Conservation (phyloP, 331 rosid species). For the Phaseolus coccineus region DNA sequence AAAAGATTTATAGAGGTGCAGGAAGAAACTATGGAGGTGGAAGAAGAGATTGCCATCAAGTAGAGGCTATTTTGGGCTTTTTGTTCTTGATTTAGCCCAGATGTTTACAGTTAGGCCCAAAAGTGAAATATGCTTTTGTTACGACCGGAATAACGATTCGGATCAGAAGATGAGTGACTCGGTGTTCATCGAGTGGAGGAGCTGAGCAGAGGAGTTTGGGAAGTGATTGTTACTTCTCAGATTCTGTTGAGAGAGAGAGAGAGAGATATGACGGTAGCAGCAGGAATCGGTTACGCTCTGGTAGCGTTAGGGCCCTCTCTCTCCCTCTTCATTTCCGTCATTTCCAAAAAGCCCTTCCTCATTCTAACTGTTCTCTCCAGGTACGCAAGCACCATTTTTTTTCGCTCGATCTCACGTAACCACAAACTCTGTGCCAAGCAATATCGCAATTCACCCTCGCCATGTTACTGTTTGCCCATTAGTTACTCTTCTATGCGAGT, state of each 20-base stretch:
- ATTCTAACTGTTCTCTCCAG: constrained; percentile 92
- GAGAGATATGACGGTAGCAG: constrained; percentile 73
- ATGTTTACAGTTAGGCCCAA: neutral
- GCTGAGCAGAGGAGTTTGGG: constrained; percentile 1
- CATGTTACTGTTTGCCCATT: neutral
- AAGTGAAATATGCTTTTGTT: neutral
- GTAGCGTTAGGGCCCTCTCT: constrained; percentile 89
- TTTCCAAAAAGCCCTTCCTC: constrained; percentile 87
- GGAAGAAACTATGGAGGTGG: too few species aligned
- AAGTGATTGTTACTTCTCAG: constrained; percentile 19
- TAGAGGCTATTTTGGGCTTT: too few species aligned
- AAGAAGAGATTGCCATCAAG: too few species aligned
- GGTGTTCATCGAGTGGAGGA: constrained; percentile 2
- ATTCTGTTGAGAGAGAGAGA: constrained; percentile 7
- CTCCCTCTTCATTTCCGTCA: constrained; percentile 81
- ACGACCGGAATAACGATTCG: constrained; percentile 8
- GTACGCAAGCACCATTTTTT: constrained; percentile 17
- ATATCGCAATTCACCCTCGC: neutral
- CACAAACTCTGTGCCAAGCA: neutral
- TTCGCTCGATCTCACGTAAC: neutral
- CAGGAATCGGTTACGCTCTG: constrained; percentile 90
- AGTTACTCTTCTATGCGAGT: neutral
- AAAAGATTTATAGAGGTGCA: too few species aligned
- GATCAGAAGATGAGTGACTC: neutral
- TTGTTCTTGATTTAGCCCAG: neutral